phyloP scores from a whole-genome alignment of 2,329 filamentous ascomycete genomes.

The Aureobasidium vineae region DNA sequence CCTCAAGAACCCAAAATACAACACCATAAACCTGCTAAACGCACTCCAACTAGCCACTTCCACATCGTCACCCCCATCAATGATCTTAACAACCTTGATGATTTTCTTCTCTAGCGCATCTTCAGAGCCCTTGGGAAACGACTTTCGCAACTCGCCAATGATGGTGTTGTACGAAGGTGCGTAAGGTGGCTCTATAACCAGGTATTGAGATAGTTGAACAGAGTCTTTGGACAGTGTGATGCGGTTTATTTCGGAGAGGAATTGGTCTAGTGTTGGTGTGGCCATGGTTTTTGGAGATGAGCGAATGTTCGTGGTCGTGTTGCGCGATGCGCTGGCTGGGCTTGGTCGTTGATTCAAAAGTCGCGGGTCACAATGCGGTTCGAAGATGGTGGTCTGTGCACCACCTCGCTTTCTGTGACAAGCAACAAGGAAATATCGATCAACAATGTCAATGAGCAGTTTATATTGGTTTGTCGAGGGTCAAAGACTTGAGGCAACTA shows the following conservation, averaged over 20 bases:
- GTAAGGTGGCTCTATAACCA: slow-evolving; percentile 72
- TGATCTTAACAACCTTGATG: slow-evolving; percentile 63
- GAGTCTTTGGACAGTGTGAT: slow-evolving; percentile 65
- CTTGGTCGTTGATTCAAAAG: neutral
- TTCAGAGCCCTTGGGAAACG: slow-evolving; percentile 50
- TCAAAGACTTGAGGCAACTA: too few relatives aligned
- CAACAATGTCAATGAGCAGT: slow-evolving; percentile 3
- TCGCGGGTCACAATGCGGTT: neutral
- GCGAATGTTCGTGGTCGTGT: neutral
- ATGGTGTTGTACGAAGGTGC: slow-evolving; percentile 66
- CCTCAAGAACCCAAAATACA: slow-evolving; percentile 77
- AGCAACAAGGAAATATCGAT: neutral
- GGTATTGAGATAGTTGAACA: slow-evolving; percentile 63
- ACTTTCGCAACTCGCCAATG: slow-evolving; percentile 62
- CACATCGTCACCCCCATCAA: slow-evolving; percentile 60
- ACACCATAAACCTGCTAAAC: slow-evolving; percentile 74
- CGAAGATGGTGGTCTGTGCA: slow-evolving; percentile 13
- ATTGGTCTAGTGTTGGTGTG: slow-evolving; percentile 64
- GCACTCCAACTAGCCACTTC: slow-evolving; percentile 67
- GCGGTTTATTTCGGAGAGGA: slow-evolving; percentile 62
- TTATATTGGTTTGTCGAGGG: neutral
- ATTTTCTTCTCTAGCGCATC: slow-evolving; percentile 60
- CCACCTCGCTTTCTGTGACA: too few relatives aligned
- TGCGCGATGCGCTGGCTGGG: neutral
- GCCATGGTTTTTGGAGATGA: slow-evolving; percentile 22